Evolutionary conservation across 176 grass and related monocot species (phyloP), one percentile per base, ranked within the genome.

Genomic region (Oryza meridionalis): DNA sequence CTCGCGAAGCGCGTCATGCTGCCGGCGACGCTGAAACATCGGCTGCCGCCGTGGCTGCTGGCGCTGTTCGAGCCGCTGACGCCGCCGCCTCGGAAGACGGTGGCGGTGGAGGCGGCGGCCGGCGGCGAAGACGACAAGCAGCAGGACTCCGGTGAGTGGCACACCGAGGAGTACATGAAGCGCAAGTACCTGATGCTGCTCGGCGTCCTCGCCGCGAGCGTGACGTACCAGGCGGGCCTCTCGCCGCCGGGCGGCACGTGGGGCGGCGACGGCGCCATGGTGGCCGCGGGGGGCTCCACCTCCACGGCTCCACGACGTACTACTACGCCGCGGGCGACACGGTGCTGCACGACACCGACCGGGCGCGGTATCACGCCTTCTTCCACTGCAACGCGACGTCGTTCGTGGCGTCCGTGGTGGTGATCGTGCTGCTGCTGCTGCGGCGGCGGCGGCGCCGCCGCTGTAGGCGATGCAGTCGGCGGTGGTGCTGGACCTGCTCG

Each of bases 321-420:
- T 6, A 35, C 5, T 4, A 42, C 26, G 32, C 27, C 13, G 25
- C 63, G 0, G 83, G 83, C 17, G 78, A 69, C 73, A 63, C 83
- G 44, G 40, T 85, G 17, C 73, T 78, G 22, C 83, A 40, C 12
- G 73, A 85, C 73, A 69, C 6, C 22, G 17, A 58, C 26, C 50
- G 10, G 33, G 10, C 0, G 3, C 43, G 83, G 38, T 85, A 85
- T 62, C 83, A 85, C 26, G 32, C 83, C 17, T 85, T 85, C 74
- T 85, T 85, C 55, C 31, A 85, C 69, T 85, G 83, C 46, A 85
- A 85, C 19, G 73, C 83, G 8, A 70, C 77, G 16, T 85, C 83
- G 17, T 85, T 79, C 83, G 24, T 78, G 33, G 50, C 83, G 4
- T 85, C 83, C 7, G 22, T 85, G 1, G 83, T 85, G 33, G 69